phyloP scores from a whole-genome alignment of 805 yeast genomes.

The Wickerhamiella sorbophila region DNA sequence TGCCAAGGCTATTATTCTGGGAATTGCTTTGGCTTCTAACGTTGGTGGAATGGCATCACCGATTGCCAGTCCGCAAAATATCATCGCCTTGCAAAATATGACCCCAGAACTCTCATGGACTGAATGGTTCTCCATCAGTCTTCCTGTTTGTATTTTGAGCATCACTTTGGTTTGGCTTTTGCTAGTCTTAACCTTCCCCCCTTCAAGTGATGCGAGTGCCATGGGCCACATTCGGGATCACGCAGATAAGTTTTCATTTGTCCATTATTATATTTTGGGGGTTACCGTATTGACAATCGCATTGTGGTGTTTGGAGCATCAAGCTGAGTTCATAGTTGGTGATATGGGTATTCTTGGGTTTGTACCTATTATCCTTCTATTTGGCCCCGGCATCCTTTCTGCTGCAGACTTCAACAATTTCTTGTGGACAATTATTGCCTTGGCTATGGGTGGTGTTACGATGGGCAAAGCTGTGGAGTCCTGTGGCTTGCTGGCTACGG shows the following conservation, averaged over 20 bases:
- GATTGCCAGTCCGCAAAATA: conserved; percentile 92
- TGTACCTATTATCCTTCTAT: conserved; percentile 77
- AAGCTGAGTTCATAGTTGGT: conserved; percentile 60
- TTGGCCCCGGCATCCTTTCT: conserved; percentile 76
- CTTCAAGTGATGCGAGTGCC: conserved; percentile 34
- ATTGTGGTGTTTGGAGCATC: conserved; percentile 81
- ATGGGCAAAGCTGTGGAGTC: conserved; percentile 89
- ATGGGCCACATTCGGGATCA: conserved; percentile 42
- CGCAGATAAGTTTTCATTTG: conserved; percentile 50
- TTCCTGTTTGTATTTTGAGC: conserved; percentile 61
- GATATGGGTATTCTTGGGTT: conserved; percentile 96
- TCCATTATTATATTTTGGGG: conserved; percentile 59
- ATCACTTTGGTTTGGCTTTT: conserved; percentile 60
- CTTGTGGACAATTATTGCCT: conserved; percentile 88
- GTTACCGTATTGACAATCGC: conserved; percentile 62
- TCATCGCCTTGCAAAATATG: conserved; percentile 82
- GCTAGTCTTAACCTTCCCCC: conserved; percentile 45
- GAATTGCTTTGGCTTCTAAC: conserved; percentile 85
- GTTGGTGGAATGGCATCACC: conserved; percentile 97
- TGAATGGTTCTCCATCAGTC: conserved; percentile 79
- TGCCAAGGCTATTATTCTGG: conserved; percentile 72
- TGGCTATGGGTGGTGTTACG: conserved; percentile 97
- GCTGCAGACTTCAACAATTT: conserved; percentile 91
- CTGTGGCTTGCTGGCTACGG: conserved; percentile 68
- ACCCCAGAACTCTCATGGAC: conserved; percentile 75